Conservation (phyloP, 371 early-diverging fungal species). For the Zychaea mexicana region DNA sequence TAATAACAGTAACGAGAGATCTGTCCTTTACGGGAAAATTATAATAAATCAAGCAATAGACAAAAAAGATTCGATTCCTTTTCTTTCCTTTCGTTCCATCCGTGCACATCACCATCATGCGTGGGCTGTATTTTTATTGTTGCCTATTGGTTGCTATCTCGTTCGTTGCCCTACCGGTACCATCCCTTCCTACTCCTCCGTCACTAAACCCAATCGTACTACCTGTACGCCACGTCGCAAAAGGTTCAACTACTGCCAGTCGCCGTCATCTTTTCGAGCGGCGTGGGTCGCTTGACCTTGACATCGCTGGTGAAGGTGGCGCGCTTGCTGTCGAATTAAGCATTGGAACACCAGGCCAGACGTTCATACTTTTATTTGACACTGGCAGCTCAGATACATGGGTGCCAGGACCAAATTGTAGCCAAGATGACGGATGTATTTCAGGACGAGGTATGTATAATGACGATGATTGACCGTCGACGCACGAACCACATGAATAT, state of each 20-base stretch:
- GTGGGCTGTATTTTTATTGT: no score
- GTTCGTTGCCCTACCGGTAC: neutral
- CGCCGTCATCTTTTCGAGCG: no score
- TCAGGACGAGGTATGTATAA: slow-evolving; percentile 4
- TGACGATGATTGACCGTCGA: no score
- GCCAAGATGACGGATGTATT: slow-evolving; percentile 1
- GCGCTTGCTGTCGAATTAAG: neutral
- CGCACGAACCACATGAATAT: no score
- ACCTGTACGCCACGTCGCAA: neutral
- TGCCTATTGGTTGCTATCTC: neutral
- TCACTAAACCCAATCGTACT: neutral
- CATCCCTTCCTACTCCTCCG: neutral
- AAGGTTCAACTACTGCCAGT: neutral
- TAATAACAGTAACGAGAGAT: no score
- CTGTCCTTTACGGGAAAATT: no score
- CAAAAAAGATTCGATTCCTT: no score
- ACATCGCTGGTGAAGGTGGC: neutral
- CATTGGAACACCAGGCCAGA: slow-evolving; percentile 13
- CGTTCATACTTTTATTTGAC: slow-evolving; percentile 12
- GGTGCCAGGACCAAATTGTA: slow-evolving; percentile 6
- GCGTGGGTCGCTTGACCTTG: neutral
- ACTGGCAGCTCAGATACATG: slow-evolving; percentile 18
- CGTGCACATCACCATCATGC: no score
- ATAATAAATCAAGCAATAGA: no score
- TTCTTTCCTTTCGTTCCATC: no score